Evolutionary conservation across 805 yeast species (phyloP).

Genomic region (Isabelozyma rhagii): DNA sequence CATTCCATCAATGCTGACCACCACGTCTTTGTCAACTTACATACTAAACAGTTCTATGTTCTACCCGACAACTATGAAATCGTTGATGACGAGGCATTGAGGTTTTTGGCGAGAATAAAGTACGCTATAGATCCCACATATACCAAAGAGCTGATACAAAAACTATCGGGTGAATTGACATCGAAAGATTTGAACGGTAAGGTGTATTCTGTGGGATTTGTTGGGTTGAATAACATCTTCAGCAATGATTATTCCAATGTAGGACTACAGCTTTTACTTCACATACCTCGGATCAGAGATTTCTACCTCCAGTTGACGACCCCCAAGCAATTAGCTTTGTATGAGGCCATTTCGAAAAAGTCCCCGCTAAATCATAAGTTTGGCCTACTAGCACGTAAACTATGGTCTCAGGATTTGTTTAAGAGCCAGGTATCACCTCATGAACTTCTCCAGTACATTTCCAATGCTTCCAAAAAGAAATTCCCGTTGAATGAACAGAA

Average conservation of each 20-base stretch:
- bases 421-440: conserved; percentile 65
- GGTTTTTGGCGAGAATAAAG: conserved; percentile 49
- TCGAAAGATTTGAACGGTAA: conserved; percentile 44
- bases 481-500: conserved; percentile 36
- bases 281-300: conserved; percentile 47
- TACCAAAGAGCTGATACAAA: conserved; percentile 24
- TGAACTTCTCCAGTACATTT: conserved; percentile 53
- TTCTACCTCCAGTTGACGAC: conserved; percentile 29
- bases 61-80: conserved; percentile 61
- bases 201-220: conserved; percentile 56
- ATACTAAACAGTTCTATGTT: conserved; percentile 45
- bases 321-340: conserved; percentile 17
- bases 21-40: conserved; percentile 59
- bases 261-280: conserved; percentile 53
- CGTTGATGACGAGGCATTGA: conserved; percentile 9
- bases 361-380: conserved; percentile 38
- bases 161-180: conserved; percentile 14
- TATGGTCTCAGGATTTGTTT: conserved; percentile 64
- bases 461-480: conserved; percentile 39
- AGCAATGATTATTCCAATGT: conserved; percentile 57
- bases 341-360: conserved; percentile 7
- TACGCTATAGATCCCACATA: conserved; percentile 53
- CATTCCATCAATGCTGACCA: conserved; percentile 66
- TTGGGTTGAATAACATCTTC: conserved; percentile 59
- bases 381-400: conserved; percentile 47